Evolutionary conservation across 2,329 filamentous ascomycete species (phyloP).

Genomic region (Fusarium sp.): DNA sequence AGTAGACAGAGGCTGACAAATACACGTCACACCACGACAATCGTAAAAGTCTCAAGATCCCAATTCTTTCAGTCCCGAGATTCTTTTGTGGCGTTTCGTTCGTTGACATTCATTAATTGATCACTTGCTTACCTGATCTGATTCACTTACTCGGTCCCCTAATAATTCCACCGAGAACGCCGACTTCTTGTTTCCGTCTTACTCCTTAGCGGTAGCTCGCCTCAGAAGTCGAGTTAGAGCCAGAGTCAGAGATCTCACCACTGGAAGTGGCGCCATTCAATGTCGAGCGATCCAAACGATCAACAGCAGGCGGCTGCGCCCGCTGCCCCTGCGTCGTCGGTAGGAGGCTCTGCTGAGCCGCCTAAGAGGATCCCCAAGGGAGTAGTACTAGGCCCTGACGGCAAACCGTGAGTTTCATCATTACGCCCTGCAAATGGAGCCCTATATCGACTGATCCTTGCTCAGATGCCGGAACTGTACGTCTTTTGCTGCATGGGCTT

Average conservation of each 20-base stretch:
- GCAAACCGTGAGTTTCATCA: constrained; percentile 74
- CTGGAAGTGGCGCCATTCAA: constrained; percentile 27
- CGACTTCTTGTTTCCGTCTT: constrained; percentile 6
- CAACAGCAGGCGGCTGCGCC: constrained; percentile 34
- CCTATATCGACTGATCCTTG: constrained; percentile 22
- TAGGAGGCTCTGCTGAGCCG: constrained; percentile 42
- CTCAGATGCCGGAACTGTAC: constrained; percentile 47
- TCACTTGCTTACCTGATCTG: background rate
- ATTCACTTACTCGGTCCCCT: background rate
- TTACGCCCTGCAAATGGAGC: constrained; percentile 12
- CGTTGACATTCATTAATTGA: background rate
- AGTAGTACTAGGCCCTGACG: constrained; percentile 79
- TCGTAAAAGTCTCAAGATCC: constrained; percentile 3
- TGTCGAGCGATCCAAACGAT: constrained; percentile 42
- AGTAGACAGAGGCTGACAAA: constrained; percentile 34
- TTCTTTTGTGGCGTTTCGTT: background rate
- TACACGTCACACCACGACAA: constrained; percentile 32
- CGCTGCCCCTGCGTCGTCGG: constrained; percentile 27
- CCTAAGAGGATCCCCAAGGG: constrained; percentile 72
- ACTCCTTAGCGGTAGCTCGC: constrained; percentile 3
- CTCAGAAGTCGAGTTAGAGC: background rate
- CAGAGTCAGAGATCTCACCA: constrained; percentile 13
- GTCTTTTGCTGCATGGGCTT: constrained; percentile 57
- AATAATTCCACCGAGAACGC: constrained; percentile 5
- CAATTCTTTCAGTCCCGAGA: background rate